Base-by-base conservation (phyloP, 768 basidiomycete species). In the Agrocybe praecox region DNA sequence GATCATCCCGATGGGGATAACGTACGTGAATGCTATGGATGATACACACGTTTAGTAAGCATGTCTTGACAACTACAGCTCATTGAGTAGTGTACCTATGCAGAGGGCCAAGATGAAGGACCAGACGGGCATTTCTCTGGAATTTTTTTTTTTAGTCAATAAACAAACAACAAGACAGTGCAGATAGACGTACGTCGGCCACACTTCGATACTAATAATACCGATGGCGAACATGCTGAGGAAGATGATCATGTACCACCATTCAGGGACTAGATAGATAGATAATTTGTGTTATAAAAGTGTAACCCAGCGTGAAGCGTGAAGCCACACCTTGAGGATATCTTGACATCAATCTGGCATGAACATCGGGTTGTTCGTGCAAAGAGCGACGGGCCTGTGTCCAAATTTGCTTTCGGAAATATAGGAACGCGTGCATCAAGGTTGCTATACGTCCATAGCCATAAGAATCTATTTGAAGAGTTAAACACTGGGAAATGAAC, bases 211-310 rank as follows among this genome's bases (percentile, higher is more conserved):
- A 44, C 79, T 76, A 47, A 91, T 69, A 32, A 90, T 74, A 24
- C 88, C 87, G 43, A 89, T 75, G 3, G 74, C 75, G 63, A 89
- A 89, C 82, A 87, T 87, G 56, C 71, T 61, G 52, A 82, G 71
- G 70, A 91, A 89, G 44, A 93, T 76, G 55, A 76, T 64, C 17
- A 77, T 63, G 64, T 92, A 93, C 91, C 91, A 94, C 90, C 89
- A 92, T 61, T 92, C 84, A 1, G 91, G 91, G 26, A 92, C 76
- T 47, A n/a, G n/a, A n/a, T n/a, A n/a, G n/a, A n/a, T 63, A 12
- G 5, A 23, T 19, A 42, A 17, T 18, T 9, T 23, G 45, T 23
- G 26, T 29, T 21, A 24, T 22, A 42, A 44, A 32, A 29, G 32
- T 5, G 36, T 15, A 4, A 17, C 43, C 1, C 45, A 40, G 70